Base-by-base conservation (phyloP, 164 flowering plant genomes). In the Vitis labrusca region DNA sequence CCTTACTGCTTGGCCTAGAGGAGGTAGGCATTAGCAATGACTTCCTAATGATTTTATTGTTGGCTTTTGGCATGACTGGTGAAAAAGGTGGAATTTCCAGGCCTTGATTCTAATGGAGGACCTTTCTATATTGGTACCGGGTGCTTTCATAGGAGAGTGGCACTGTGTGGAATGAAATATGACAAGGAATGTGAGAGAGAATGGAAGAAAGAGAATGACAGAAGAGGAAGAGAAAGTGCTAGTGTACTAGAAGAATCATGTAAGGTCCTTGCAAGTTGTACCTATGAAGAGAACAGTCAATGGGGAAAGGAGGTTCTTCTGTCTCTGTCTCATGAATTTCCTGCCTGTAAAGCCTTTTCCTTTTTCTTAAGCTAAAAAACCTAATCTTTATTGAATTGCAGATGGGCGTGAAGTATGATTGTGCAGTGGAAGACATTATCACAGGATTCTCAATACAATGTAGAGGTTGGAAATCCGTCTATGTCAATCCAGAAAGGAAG, bases 291-390 rank as follows among this genome's bases (percentile, higher is more conserved):
- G 61, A 63, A 67, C 54, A 78, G 81, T 29, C 75, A 78, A 44
- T 82, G 83, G 85, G 85, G 85, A 71, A 78, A 66, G 16, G 78
- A 78, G 81, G 82, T 83, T 59, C 61, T 69, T 47, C 44, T 32
- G 44, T 32, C 7, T 6, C 44, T 32, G 44, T 32, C 44, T 32
- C 44, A 32, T 32, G 44, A 15, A 47, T 49, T 4, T 32, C 7
- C 5, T 32, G 44, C 44, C 7, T 32, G 44, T 32, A 32, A 32
- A 32, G 44, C 5, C 5, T 4, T 32, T 32, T 32, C 44, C 44
- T 32, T 32, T 3, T 32, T 56, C 44, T 32, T 32, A 4, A 32
- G 44, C 44, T 32, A 32, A 32, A 7, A 32, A 0, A 0, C 7
- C 0, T 6, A 0, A 32, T 32, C 44, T 32, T 32, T 4, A 11